phyloP scores from a whole-genome alignment of 495 filamentous ascomycete genomes.

The Cudoniella acicularis region DNA sequence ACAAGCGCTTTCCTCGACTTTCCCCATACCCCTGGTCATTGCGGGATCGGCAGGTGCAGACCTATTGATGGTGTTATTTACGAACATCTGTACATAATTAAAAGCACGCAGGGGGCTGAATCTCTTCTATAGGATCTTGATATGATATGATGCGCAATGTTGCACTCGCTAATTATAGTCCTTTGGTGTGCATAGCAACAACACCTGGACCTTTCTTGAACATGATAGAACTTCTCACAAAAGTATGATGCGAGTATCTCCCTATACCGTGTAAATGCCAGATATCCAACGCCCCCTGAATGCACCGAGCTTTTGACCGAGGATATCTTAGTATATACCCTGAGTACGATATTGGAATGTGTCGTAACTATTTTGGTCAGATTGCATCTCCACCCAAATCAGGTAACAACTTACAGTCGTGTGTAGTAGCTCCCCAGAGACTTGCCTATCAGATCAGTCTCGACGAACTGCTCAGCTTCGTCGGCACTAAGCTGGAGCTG shows the following conservation, averaged over 20 bases:
- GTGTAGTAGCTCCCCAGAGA: conserved; percentile 74
- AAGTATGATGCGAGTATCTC: conserved; percentile 12
- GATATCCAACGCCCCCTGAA: conserved; percentile 24
- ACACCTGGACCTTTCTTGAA: not conserved
- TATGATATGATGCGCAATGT: not conserved
- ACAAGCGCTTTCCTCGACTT: too few species aligned
- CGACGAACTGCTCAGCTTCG: conserved; percentile 69
- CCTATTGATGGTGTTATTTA: not conserved
- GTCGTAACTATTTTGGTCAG: conserved; percentile 54
- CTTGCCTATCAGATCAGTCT: conserved; percentile 67
- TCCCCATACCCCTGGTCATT: too few species aligned
- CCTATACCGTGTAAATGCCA: conserved; percentile 26
- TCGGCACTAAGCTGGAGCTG: conserved; percentile 70
- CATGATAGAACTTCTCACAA: not conserved
- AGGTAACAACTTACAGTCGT: conserved; percentile 52
- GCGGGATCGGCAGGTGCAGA: too few species aligned
- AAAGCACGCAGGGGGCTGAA: not conserved
- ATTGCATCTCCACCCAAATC: not conserved
- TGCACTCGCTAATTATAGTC: not conserved
- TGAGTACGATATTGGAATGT: conserved; percentile 78
- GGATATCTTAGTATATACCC: conserved; percentile 59
- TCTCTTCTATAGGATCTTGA: not conserved
- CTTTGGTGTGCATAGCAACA: not conserved
- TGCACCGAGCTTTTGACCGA: not conserved
- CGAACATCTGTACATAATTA: not conserved